Base-by-base conservation (phyloP, 2,329 filamentous ascomycete species). In the Macroventuria anomochaeta region DNA sequence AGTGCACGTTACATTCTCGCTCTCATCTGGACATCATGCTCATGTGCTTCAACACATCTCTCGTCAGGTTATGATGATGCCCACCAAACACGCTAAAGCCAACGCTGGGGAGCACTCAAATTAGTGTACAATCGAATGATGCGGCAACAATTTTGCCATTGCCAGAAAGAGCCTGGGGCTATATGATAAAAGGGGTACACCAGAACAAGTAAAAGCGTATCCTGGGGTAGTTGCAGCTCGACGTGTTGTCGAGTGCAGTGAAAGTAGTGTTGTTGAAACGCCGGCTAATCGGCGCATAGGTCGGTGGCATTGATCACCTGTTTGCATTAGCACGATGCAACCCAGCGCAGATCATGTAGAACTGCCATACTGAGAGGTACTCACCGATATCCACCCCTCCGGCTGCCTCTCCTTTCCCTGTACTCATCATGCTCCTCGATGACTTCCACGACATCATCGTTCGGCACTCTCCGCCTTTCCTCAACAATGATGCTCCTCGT, bases 391-490 rank as follows among this genome's bases (percentile, higher is more conserved):
- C 78, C 76, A 48, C 76, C 69, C 52, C 73, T 72, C 48, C 75
- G 69, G 46, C 73, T 76, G 41, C 73, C 65, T 56, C 72, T 74
- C 54, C 60, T 66, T 53, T 60, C 59, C 6, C 70, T 68, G 33
- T 79, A 74, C 15, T 74, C 72, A 5, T 79, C 80, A 48, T 81
- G 76, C 69, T 85, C 83, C 69, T 86, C 83, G 53, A 83, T 79
- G 7, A 85, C 83, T 69, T 85, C 81, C 2, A 85, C 79, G n/a
- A 84, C 74, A 68, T 84, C 81, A 41, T 83, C 81, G 33, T 77
- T 75, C 36, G 76, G 77, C 13, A 81, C 79, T 54, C 76, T 72
- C 39, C 60, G 54, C 23, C 69, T 55, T 37, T 80, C 76, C 40
- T 81, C 78, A 7, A 81, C 77, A 20, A 81, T 66, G 32, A 81